phyloP scores from a whole-genome alignment of 2,329 filamentous ascomycete genomes.

The Chaetomiaceae sp. region DNA sequence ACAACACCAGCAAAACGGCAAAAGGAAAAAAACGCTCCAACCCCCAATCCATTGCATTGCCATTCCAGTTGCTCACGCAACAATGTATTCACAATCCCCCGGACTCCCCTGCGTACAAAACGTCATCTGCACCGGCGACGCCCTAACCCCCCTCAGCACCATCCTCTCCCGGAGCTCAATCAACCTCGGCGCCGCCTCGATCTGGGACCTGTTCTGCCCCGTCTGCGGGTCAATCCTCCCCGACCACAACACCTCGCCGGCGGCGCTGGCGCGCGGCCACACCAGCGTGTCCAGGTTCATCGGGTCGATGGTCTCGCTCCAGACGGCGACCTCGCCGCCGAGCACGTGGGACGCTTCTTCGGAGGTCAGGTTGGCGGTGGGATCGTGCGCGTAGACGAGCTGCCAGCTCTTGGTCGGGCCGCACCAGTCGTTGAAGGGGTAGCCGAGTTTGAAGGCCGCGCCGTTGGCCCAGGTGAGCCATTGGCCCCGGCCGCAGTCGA shows the following conservation, averaged over 20 bases:
- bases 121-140: conserved; percentile 64
- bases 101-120: conserved; percentile 62
- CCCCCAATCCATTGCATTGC: background rate
- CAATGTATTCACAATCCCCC: conserved; percentile 40
- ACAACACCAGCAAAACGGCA: background rate
- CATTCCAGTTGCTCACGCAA: background rate
- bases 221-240: conserved; percentile 57
- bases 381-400: conserved; percentile 76
- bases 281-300: conserved; percentile 70
- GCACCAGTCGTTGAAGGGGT: conserved; percentile 79
- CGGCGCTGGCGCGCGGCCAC: conserved; percentile 73
- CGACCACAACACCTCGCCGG: conserved; percentile 77
- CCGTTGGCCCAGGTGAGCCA: conserved; percentile 70
- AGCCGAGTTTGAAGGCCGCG: conserved; percentile 47
- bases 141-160: conserved; percentile 61
- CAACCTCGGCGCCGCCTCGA: conserved; percentile 64
- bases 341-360: conserved; percentile 64
- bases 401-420: conserved; percentile 76
- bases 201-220: conserved; percentile 66
- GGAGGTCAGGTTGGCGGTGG: conserved; percentile 57
- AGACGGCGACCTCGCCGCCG: conserved; percentile 77
- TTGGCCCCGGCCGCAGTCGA: conserved; percentile 77
- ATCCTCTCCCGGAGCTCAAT: conserved; percentile 73
- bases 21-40: background rate
- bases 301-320: conserved; percentile 74